Conservation (phyloP, 805 yeast species). For the Osmozyma mogii region DNA sequence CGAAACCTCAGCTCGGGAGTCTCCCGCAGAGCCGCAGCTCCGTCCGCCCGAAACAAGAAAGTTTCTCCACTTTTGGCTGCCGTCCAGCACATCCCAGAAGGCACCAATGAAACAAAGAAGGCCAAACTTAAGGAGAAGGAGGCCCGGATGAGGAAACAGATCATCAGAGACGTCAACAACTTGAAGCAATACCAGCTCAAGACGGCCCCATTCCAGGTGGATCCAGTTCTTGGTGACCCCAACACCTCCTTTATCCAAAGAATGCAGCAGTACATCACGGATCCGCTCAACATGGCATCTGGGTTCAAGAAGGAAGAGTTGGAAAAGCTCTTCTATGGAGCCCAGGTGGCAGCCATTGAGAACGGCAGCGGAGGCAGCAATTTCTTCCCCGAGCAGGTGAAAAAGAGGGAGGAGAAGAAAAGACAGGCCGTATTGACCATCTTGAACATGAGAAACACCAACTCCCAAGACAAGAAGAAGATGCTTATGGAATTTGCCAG, state of each 20-base stretch:
- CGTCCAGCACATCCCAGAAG: conserved; percentile 26
- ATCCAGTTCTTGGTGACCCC: conserved; percentile 77
- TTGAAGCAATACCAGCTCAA: conserved; percentile 30
- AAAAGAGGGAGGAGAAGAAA: conserved; percentile 41
- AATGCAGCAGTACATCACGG: conserved; percentile 56
- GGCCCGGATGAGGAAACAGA: background rate
- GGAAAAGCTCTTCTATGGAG: conserved; percentile 71
- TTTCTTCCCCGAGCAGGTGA: conserved; percentile 20
- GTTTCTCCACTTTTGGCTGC: conserved; percentile 22
- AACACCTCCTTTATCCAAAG: conserved; percentile 62
- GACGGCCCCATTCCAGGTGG: conserved; percentile 38
- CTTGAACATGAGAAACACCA: conserved; percentile 64
- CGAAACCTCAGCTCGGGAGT: too few species aligned
- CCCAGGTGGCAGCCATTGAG: conserved; percentile 52
- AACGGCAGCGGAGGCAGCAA: conserved; percentile 22
- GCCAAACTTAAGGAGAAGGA: background rate
- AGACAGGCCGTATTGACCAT: conserved; percentile 66
- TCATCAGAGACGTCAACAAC: conserved; percentile 26
- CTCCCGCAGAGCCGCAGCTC: too few species aligned
- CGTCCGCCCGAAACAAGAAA: too few species aligned
- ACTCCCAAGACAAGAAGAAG: conserved; percentile 47
- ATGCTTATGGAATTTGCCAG: conserved; percentile 59
- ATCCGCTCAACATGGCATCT: conserved; percentile 55
- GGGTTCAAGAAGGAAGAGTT: conserved; percentile 57
- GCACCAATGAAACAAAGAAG: conserved; percentile 14